A percentile compares a stretch with the other conserved stretches of the same genome.
These are phyloP conservation scores for Hemerocallis citrina DNA, from an alignment of 106 monocot genomes.

Conservation along the genomic window DNA sequence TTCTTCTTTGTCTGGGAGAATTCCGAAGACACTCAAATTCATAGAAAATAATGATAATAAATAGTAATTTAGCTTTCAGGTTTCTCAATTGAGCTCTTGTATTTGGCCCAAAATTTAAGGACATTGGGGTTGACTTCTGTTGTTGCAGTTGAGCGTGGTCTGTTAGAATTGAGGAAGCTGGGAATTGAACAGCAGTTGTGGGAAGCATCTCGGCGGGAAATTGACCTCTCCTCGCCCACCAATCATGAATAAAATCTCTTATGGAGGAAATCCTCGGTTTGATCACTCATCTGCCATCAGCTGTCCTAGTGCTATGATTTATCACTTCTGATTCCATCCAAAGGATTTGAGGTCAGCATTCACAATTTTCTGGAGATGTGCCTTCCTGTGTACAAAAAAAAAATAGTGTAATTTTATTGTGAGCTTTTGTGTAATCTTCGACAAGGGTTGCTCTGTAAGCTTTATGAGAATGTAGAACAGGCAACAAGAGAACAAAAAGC, in stretches of 20 bases:
- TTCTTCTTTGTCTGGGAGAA: too few relatives aligned
- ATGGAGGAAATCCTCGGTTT: not conserved
- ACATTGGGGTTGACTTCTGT: too few relatives aligned
- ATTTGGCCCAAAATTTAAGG: too few relatives aligned
- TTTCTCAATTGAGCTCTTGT: too few relatives aligned
- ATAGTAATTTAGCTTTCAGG: too few relatives aligned
- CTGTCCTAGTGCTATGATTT: not conserved
- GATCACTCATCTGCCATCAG: too few relatives aligned
- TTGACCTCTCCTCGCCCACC: constrained; percentile 10
- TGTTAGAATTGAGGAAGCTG: constrained; percentile 49
- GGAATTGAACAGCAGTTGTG: constrained; percentile 46
- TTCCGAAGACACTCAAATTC: too few relatives aligned
- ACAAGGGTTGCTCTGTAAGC: not conserved
- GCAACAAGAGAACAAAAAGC: not conserved
- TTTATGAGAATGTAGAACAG: not conserved
- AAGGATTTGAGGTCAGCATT: too few relatives aligned
- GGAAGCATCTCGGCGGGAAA: constrained; percentile 47
- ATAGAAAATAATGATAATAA: too few relatives aligned
- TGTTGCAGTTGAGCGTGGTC: constrained; percentile 42
- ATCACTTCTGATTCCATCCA: not conserved
- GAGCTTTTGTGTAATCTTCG: constrained; percentile 6
- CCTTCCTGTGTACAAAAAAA: constrained; percentile 7
- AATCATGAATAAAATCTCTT: not conserved
- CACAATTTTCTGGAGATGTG: not conserved
- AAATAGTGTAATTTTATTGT: constrained; percentile 3